Base-by-base conservation (phyloP, 495 filamentous ascomycete genomes). In the Penicillium salamii region DNA sequence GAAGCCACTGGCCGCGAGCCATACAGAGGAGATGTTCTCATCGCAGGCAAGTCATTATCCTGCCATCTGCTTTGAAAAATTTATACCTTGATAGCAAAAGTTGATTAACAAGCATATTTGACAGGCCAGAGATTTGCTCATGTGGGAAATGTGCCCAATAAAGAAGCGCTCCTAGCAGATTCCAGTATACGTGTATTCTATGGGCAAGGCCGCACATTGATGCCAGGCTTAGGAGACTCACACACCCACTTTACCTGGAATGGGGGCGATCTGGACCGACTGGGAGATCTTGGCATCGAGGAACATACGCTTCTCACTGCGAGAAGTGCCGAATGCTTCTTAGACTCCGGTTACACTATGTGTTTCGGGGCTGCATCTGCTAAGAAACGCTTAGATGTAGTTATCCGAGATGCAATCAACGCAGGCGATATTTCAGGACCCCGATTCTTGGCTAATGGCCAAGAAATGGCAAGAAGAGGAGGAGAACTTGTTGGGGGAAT, bases 331-430 rank as follows among this genome's bases (percentile, higher is more conserved):
- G 63, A 67, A 46, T 68, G 63, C 31, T 78, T 69, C 49, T 63
- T 79, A 26, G 72, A 78, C 49, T 71, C 63, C 5, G 75, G 74
- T 1, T 68, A 67, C 20, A 63, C 74, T 13, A 77, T 77, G 72
- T 79, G 73, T 57, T 78, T 69, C 50, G 76, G 76, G 5, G 75
- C 76, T 1, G 77, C 77, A 6, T 72, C 74, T 1, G 77, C 77
- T 0, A 76, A 78, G 49, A 61, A 69, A 19, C 66, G 76, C 9
- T 59, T 80, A 0, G 76, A 78, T 46, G 50, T 71, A 26, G 76
- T 77, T 13, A 71, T 82, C 23, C 65, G 77, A 26, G 73, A 81
- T 48, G 77, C 78, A 1, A 82, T 83, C 49, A 78, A 80, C 34
- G 61, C 62, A 1, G 80, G 79, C 1, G 60, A 74, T 47, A 74